Evolutionary conservation across 1,139 yeast species (phyloP).

Genomic region (Suhomyces kunorum): DNA sequence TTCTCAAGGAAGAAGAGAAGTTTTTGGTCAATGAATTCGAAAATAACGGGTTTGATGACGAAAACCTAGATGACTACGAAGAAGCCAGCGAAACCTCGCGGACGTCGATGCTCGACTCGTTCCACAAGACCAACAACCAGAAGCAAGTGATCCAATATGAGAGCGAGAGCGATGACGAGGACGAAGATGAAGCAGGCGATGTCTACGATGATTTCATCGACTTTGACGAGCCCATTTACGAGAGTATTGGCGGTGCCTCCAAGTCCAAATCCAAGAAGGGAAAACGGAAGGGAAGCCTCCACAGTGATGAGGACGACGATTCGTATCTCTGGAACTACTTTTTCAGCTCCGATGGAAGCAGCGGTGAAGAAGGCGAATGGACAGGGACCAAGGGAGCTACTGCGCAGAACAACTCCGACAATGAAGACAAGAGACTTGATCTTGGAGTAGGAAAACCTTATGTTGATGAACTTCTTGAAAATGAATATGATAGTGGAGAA

Average conservation of each 20-base stretch:
- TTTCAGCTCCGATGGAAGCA: slow-evolving; percentile 47
- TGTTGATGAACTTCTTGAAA: slow-evolving; percentile 20
- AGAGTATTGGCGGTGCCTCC: slow-evolving; percentile 5
- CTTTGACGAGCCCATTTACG: slow-evolving; percentile 17
- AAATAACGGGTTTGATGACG: slow-evolving; percentile 49
- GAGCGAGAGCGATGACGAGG: slow-evolving; percentile 30
- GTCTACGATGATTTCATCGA: slow-evolving; percentile 25
- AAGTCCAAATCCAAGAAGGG: slow-evolving; percentile 11
- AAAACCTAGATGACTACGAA: slow-evolving; percentile 11
- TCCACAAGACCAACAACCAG: slow-evolving; percentile 25
- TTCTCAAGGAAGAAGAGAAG: slow-evolving; percentile 49
- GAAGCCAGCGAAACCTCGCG: slow-evolving; percentile 19
- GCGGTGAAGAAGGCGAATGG: slow-evolving; percentile 21
- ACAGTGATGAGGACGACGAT: slow-evolving; percentile 53
- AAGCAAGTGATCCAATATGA: slow-evolving; percentile 35
- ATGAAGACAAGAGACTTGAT: slow-evolving; percentile 3
- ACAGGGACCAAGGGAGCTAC: slow-evolving; percentile 6
- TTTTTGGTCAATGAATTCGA: slow-evolving; percentile 51
- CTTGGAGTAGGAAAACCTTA: slow-evolving; percentile 7
- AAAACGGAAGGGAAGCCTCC: slow-evolving; percentile 21
- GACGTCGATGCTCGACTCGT: slow-evolving; percentile 26
- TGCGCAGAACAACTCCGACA: slow-evolving; percentile 5
- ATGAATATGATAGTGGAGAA: slow-evolving; percentile 61
- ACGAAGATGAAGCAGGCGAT: slow-evolving; percentile 28
- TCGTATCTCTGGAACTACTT: slow-evolving; percentile 58